These are phyloP conservation scores for Alternaria gansuensis DNA, from an alignment of 2,329 filamentous ascomycete genomes.

Conservation along the genomic window DNA sequence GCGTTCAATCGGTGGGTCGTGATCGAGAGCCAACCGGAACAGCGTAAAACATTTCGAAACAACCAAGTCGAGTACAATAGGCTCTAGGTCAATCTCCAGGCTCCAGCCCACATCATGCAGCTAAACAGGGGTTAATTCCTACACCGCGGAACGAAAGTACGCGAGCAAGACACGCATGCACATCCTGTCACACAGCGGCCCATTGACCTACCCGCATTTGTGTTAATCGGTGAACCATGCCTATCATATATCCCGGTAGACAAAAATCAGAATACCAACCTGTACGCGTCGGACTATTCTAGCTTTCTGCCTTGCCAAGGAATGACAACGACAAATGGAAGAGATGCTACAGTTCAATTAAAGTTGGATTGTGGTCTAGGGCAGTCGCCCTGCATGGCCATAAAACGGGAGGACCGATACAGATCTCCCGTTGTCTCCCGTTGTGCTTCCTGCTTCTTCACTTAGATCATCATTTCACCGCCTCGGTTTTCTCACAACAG, in stretches of 20 bases:
- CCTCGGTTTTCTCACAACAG: conserved; percentile 19
- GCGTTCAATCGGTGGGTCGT: conserved; percentile 1
- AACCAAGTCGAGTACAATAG: not conserved
- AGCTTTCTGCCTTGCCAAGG: conserved; percentile 26
- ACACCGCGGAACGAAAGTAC: conserved; percentile 12
- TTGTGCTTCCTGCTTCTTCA: conserved; percentile 15
- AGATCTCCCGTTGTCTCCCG: conserved; percentile 25
- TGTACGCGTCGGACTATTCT: conserved; percentile 13
- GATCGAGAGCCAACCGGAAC: conserved; percentile 4
- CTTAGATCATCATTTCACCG: conserved; percentile 21
- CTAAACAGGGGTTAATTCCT: conserved; percentile 13
- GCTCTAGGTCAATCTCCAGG: conserved; percentile 8
- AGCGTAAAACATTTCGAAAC: conserved; percentile 4
- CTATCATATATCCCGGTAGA: conserved; percentile 11
- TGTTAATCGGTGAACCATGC: conserved; percentile 15
- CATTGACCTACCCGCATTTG: conserved; percentile 9
- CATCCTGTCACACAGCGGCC: conserved; percentile 15
- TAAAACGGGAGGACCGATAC: conserved; percentile 25
- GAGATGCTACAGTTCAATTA: conserved; percentile 16
- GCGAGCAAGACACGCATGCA: conserved; percentile 22
- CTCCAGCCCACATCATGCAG: conserved; percentile 15
- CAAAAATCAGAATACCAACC: conserved; percentile 15
- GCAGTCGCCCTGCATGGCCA: conserved; percentile 21
- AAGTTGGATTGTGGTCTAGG: conserved; percentile 16
- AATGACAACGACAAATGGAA: conserved; percentile 13